Evolutionary conservation across 495 filamentous ascomycete species (phyloP).

Genomic region (Penicillium psychrofluorescens): DNA sequence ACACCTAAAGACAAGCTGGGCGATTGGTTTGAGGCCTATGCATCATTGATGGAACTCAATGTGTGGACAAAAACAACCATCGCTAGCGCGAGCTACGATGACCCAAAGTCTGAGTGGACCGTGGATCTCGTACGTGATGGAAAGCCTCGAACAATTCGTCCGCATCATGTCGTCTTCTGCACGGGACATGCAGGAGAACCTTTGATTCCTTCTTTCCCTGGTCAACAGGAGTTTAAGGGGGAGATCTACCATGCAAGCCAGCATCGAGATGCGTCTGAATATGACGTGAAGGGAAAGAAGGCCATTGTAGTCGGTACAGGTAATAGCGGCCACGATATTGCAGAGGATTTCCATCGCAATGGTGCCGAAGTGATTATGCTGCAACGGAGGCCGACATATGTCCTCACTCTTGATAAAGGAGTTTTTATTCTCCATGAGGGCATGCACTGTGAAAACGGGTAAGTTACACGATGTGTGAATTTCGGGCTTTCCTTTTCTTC

Average conservation of each 20-base stretch:
- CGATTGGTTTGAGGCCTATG: constrained; percentile 66
- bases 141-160: constrained; percentile 20
- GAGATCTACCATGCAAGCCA: constrained; percentile 21
- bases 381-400: constrained; percentile 61
- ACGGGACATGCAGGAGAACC: constrained; percentile 30
- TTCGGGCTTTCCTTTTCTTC: neutral
- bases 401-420: constrained; percentile 46
- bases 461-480: neutral
- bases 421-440: constrained; percentile 38
- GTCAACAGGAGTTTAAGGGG: constrained; percentile 29
- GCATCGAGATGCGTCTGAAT: constrained; percentile 9
- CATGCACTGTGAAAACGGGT: constrained; percentile 47
- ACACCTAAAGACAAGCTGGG: constrained; percentile 76
- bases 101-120: constrained; percentile 45
- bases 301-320: constrained; percentile 63
- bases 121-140: constrained; percentile 39
- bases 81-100: constrained; percentile 37
- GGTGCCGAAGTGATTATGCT: constrained; percentile 63
- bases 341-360: constrained; percentile 62
- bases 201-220: constrained; percentile 23
- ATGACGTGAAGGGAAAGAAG: constrained; percentile 41
- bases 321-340: constrained; percentile 67
- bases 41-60: constrained; percentile 56
- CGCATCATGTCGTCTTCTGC: constrained; percentile 23
- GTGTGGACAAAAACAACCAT: constrained; percentile 54